Evolutionary conservation across 768 basidiomycete species (phyloP).

Genomic region (Podaxis carcinomalis): DNA sequence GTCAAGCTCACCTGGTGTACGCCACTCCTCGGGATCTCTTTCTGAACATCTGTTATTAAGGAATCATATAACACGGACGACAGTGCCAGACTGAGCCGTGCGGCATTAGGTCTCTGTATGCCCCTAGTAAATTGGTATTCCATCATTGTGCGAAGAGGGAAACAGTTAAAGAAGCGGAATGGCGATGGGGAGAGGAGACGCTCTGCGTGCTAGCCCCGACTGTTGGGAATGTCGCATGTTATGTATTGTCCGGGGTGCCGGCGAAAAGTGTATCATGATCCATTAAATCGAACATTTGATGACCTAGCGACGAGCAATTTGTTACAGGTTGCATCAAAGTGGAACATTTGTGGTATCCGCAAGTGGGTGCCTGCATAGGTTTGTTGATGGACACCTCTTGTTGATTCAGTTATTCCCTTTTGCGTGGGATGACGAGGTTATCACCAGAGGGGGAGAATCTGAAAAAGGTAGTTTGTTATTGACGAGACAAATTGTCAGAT

Average conservation of each 20-base stretch:
- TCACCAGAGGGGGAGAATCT: not conserved
- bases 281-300: not conserved
- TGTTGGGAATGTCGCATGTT: not conserved
- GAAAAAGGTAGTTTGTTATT: not conserved
- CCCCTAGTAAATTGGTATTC: constrained; percentile 2
- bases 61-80: constrained; percentile 1
- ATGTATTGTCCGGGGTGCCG: not conserved
- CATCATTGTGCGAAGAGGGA: not conserved
- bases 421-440: not conserved
- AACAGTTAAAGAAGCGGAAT: not conserved
- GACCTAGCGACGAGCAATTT: not conserved
- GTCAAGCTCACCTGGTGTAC: not conserved
- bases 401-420: not conserved
- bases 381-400: not conserved
- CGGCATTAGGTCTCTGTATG: not conserved
- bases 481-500: not conserved
- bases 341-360: not conserved
- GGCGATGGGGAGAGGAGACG: not conserved
- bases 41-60: not conserved
- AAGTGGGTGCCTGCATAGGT: not conserved
- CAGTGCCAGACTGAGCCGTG: not conserved
- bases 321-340: not conserved
- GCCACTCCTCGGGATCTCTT: not conserved
- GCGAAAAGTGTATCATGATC: not conserved
- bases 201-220: not conserved